Evolutionary conservation across 345 rosid genomes (phyloP).

Genomic region (Kandelia obovata): DNA sequence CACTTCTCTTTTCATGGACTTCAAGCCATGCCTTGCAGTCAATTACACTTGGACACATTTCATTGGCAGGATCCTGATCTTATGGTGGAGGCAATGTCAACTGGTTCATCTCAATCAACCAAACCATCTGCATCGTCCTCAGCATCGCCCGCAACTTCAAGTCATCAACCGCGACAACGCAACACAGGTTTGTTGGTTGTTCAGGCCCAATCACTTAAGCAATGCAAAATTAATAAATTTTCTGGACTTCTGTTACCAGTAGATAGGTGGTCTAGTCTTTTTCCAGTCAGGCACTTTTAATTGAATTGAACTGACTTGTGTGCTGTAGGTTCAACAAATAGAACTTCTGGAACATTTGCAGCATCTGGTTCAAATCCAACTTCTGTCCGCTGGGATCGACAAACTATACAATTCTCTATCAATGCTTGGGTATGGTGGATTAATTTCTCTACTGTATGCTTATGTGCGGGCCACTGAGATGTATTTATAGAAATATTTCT

Average conservation of each 20-base stretch:
- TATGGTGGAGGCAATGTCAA: constrained; percentile 79
- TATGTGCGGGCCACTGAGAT: too few relatives aligned
- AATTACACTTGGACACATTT: constrained; percentile 3
- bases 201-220: neutral
- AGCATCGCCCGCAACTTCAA: constrained; percentile 39
- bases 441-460: neutral
- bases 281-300: neutral
- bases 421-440: constrained; percentile 81
- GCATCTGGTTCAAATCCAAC: constrained; percentile 49
- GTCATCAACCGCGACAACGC: constrained; percentile 50
- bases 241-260: neutral
- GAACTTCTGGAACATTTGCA: constrained; percentile 58
- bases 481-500: neutral
- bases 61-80: constrained; percentile 74
- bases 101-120: constrained; percentile 57
- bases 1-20: neutral
- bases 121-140: constrained; percentile 58
- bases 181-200: constrained; percentile 40
- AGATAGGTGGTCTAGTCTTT: neutral
- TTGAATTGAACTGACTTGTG: constrained; percentile 11
- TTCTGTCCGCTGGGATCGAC: constrained; percentile 81
- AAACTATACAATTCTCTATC: constrained; percentile 90
- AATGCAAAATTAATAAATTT: neutral
- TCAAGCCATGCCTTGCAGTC: neutral
- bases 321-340: constrained; percentile 60